Evolutionary conservation across 2,329 filamentous ascomycete species (phyloP).

Genomic region (Hymenoscyphus albidus): DNA sequence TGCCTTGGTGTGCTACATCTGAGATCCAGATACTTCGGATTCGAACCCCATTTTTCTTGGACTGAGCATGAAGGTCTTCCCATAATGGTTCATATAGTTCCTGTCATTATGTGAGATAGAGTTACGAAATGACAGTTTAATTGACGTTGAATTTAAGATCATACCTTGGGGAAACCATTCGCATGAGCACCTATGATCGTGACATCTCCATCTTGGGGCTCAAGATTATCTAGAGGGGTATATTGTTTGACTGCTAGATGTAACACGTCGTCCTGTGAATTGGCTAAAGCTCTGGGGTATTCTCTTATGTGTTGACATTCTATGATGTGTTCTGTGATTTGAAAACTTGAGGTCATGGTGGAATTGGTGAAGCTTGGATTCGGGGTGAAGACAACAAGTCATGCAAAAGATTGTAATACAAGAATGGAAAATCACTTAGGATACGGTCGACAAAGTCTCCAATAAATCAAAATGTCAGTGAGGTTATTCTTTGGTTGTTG

Average conservation of each 20-base stretch:
- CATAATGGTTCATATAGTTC: slow-evolving; percentile 91
- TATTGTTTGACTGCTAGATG: slow-evolving; percentile 84
- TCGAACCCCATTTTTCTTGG: slow-evolving; percentile 57
- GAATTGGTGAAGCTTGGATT: background rate
- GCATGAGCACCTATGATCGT: slow-evolving; percentile 86
- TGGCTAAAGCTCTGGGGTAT: slow-evolving; percentile 68
- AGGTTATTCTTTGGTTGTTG: background rate
- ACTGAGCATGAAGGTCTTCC: slow-evolving; percentile 68
- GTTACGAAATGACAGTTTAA: background rate
- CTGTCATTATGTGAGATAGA: slow-evolving; percentile 39
- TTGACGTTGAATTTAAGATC: background rate
- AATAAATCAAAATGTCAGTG: background rate
- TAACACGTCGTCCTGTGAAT: slow-evolving; percentile 70
- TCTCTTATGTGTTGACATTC: slow-evolving; percentile 77
- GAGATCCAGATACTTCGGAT: slow-evolving; percentile 87
- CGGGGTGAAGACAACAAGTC: background rate
- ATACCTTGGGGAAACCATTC: slow-evolving; percentile 87
- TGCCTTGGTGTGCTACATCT: slow-evolving; percentile 81
- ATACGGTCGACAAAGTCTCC: background rate
- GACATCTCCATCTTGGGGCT: slow-evolving; percentile 68
- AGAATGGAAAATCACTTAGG: background rate
- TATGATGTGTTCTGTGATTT: slow-evolving; percentile 69
- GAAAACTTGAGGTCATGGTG: slow-evolving; percentile 43
- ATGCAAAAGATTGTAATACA: background rate
- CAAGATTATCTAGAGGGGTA: slow-evolving; percentile 65